Evolutionary conservation across 768 basidiomycete species (phyloP), one percentile per base, ranked within the genome.

Genomic region (Nidula microcarpa): DNA sequence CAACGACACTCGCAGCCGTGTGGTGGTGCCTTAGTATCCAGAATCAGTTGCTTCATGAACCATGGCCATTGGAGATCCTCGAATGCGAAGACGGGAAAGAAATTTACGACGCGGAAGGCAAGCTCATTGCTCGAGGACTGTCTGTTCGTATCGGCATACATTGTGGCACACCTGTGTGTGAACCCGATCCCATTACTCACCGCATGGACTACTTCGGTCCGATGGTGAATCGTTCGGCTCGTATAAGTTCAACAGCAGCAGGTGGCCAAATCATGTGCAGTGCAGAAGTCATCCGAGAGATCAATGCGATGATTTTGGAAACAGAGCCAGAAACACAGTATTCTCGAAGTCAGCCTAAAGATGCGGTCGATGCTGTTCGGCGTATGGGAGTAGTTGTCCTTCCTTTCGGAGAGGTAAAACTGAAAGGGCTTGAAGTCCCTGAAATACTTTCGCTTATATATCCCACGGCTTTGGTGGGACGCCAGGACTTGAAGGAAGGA

Each of bases 121-220:
- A 73, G 41, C 65, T 93, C 51, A 79, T 98, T 51, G 86, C 90
- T 37, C 82, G 94, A 5, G 97, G 97, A 5, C 71, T 99, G 14
- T 93, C 93, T 16, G 91, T 98, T 3, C 85, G 97, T 34, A 98
- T 99, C 95, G 96, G 97, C 39, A 89, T 99, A 41, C 97, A 99
- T 66, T 94, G 89, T 60, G 97, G 97, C 13, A 67, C 69, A 17
- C 97, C 97, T 0, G 80, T 91, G 32, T 97, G 94, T 64, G 95
- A 97, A 63, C 80, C 84, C 3, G 97, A 99, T 68, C 87, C 89
- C 2, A 86, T 93, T 64, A 96, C 94, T 4, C 76, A 85, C 54
- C 88, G 97, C 44, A 98, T 99, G 97, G 96, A 98, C 67, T 98
- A 98, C 70, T 91, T 96, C 61, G 95, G 95, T 0, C 87, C 94